Conservation (phyloP, 2,329 filamentous ascomycete genomes). For the Colletotrichum phormii region DNA sequence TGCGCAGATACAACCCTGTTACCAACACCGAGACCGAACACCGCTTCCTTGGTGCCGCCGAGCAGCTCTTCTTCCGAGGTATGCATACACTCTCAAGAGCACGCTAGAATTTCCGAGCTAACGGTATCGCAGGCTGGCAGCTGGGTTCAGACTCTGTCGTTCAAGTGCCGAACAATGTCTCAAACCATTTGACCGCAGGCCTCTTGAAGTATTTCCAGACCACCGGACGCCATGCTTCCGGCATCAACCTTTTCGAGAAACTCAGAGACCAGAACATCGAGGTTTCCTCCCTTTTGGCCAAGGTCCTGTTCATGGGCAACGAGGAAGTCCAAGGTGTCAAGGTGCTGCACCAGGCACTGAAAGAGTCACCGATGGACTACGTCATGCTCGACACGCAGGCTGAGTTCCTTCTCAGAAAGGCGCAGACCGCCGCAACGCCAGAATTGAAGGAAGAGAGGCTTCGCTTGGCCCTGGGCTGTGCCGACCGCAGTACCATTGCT, state of each 20-base stretch:
- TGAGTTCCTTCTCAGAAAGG: constrained; percentile 90
- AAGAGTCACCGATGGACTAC: constrained; percentile 97
- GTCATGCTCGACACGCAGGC: constrained; percentile 95
- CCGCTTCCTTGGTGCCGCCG: constrained; percentile 92
- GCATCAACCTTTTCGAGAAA: constrained; percentile 98
- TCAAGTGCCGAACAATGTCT: constrained; percentile 96
- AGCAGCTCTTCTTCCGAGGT: constrained; percentile 95
- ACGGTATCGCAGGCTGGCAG: constrained; percentile 77
- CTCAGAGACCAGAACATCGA: constrained; percentile 90
- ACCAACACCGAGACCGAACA: constrained; percentile 99
- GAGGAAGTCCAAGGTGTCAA: constrained; percentile 97
- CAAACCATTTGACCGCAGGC: constrained; percentile 94
- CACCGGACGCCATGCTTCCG: constrained; percentile 92
- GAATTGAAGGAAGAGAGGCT: constrained; percentile 74
- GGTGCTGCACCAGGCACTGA: constrained; percentile 86
- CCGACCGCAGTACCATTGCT: constrained; percentile 93
- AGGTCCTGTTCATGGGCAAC: constrained; percentile 92
- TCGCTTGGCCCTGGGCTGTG: constrained; percentile 90
- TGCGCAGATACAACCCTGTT: constrained; percentile 95
- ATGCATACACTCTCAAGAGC: constrained; percentile 36
- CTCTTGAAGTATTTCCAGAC: constrained; percentile 95
- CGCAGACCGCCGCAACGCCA: constrained; percentile 63
- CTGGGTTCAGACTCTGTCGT: constrained; percentile 96
- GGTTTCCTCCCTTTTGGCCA: constrained; percentile 91
- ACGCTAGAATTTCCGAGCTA: constrained; percentile 31